Evolutionary conservation across 2,329 filamentous ascomycete genomes (phyloP).

Genomic region (Parastagonospora nodorum): DNA sequence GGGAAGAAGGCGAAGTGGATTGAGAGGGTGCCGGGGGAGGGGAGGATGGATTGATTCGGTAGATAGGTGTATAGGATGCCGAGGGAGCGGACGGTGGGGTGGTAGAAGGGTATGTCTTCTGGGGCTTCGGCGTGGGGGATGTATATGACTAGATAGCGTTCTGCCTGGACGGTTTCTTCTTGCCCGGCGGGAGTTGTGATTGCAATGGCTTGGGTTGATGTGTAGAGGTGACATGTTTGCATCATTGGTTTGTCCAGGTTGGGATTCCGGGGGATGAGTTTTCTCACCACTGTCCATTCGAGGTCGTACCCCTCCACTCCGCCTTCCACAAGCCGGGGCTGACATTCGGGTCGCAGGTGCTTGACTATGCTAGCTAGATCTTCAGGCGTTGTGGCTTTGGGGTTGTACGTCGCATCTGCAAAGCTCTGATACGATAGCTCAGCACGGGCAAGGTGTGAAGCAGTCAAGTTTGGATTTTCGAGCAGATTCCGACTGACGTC

Average conservation of each 20-base stretch:
- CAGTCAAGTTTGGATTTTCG: constrained; percentile 79
- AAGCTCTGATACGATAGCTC: constrained; percentile 69
- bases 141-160: constrained; percentile 71
- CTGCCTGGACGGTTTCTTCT: constrained; percentile 35
- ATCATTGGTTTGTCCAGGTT: constrained; percentile 74
- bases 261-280: constrained; percentile 80
- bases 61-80: constrained; percentile 75
- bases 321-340: constrained; percentile 31
- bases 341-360: constrained; percentile 54
- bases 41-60: constrained; percentile 23
- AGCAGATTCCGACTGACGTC: constrained; percentile 75
- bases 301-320: constrained; percentile 48
- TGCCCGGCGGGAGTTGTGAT: constrained; percentile 18
- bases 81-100: constrained; percentile 75
- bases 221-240: constrained; percentile 81
- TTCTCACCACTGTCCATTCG: constrained; percentile 72
- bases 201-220: constrained; percentile 23
- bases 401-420: constrained; percentile 43
- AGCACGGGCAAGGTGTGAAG: constrained; percentile 76
- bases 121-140: constrained; percentile 70
- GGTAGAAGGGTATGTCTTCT: constrained; percentile 81
- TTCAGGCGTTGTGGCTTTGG: constrained; percentile 33
- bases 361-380: constrained; percentile 52
- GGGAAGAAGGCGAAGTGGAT: constrained; percentile 59
- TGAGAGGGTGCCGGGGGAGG: constrained; percentile 50